Evolutionary conservation across 805 yeast species (phyloP).

Genomic region (Zygoascus ofunaensis): DNA sequence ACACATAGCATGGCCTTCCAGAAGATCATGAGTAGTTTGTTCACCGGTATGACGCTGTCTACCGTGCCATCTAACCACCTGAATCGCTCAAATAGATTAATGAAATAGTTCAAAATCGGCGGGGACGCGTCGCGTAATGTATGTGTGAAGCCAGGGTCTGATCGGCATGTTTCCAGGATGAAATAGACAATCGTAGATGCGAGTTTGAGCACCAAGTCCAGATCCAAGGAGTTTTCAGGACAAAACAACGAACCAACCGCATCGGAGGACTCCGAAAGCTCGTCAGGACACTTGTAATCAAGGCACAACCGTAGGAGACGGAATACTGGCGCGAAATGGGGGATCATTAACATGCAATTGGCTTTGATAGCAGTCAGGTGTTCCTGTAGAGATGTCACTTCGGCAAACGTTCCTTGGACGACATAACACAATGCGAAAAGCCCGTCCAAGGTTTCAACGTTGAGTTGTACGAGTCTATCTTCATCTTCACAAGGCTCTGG

Average conservation of each 20-base stretch:
- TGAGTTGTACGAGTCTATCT: background rate
- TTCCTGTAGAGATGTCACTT: constrained; percentile 14
- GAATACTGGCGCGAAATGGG: background rate
- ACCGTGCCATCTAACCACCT: constrained; percentile 44
- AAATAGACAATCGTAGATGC: constrained; percentile 23
- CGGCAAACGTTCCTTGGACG: constrained; percentile 26
- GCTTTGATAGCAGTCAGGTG: constrained; percentile 21
- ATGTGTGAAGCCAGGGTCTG: constrained; percentile 14
- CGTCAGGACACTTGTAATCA: background rate
- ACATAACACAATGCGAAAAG: constrained; percentile 22
- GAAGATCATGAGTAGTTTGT: constrained; percentile 41
- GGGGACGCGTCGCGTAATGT: constrained; percentile 17
- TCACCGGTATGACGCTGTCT: constrained; percentile 24
- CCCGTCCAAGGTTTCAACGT: background rate
- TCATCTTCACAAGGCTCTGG: background rate
- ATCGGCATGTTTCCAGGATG: constrained; percentile 9
- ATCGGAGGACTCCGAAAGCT: background rate
- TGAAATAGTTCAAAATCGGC: constrained; percentile 37
- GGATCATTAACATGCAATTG: constrained; percentile 19
- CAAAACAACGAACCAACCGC: too few relatives aligned
- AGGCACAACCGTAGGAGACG: background rate
- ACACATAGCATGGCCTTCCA: constrained; percentile 44
- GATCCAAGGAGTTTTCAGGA: too few relatives aligned
- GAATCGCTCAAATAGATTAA: constrained; percentile 54
- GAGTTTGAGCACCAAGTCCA: constrained; percentile 1